Evolutionary conservation across 768 basidiomycete species (phyloP).

Genomic region (Kwoniella sp.): DNA sequence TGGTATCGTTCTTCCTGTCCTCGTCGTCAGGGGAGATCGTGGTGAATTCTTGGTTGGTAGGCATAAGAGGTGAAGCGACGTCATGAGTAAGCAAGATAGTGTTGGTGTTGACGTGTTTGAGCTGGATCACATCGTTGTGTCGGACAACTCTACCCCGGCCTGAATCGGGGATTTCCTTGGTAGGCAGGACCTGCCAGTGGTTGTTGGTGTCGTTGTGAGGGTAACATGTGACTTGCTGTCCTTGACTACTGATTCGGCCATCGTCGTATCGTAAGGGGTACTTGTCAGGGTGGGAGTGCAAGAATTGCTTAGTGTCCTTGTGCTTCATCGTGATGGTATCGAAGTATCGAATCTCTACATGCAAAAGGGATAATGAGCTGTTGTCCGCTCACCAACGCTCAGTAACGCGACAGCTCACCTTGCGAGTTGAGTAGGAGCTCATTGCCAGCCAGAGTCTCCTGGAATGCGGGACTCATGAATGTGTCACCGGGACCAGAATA

Average conservation of each 20-base stretch:
- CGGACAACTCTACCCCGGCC: slow-evolving; percentile 91
- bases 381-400: background rate
- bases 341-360: slow-evolving; percentile 84
- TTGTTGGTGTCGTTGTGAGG: slow-evolving; percentile 93
- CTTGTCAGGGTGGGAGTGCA: slow-evolving; percentile 87
- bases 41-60: slow-evolving; percentile 98
- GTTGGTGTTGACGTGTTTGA: slow-evolving; percentile 83
- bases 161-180: slow-evolving; percentile 88
- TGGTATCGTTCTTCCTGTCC: slow-evolving; percentile 79
- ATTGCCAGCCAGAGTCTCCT: slow-evolving; percentile 89
- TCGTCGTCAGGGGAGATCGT: slow-evolving; percentile 82
- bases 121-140: slow-evolving; percentile 82
- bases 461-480: slow-evolving; percentile 98
- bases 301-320: slow-evolving; percentile 87
- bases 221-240: slow-evolving; percentile 97
- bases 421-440: slow-evolving; percentile 88
- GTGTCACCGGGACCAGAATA: slow-evolving; percentile 88
- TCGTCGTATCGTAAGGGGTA: slow-evolving; percentile 96
- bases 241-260: slow-evolving; percentile 91
- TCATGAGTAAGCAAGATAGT: slow-evolving; percentile 88
- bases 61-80: slow-evolving; percentile 93
- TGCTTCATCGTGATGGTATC: slow-evolving; percentile 86
- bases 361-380: background rate
- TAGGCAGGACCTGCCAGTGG: slow-evolving; percentile 91
- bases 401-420: slow-evolving; percentile 69